Conservation (phyloP, 495 filamentous ascomycete species). For the Clohesyomyces aquaticus region DNA sequence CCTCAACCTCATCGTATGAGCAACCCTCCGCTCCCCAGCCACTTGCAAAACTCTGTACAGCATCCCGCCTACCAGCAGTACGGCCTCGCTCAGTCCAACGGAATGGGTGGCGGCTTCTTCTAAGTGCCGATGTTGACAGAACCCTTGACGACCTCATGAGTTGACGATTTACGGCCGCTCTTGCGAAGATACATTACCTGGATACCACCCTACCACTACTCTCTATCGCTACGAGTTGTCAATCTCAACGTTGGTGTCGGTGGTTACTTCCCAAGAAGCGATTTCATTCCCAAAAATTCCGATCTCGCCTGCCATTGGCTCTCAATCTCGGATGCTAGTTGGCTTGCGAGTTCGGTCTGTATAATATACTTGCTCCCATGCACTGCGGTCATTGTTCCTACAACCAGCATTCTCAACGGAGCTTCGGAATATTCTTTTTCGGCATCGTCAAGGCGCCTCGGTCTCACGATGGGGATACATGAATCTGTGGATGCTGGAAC, state of each 20-base stretch:
- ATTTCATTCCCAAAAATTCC: slow-evolving; percentile 22
- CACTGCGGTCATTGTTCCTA: slow-evolving; percentile 11
- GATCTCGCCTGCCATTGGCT: slow-evolving; percentile 13
- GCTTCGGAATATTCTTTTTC: slow-evolving; percentile 27
- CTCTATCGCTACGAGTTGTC: slow-evolving; percentile 29
- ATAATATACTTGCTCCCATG: slow-evolving; percentile 29
- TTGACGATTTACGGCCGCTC: slow-evolving; percentile 35
- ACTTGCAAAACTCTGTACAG: slow-evolving; percentile 42
- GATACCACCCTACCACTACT: slow-evolving; percentile 17
- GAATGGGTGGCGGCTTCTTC: slow-evolving; percentile 33
- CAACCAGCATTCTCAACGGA: slow-evolving; percentile 24
- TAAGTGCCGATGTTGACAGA: slow-evolving; percentile 10
- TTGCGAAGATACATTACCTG: slow-evolving; percentile 26
- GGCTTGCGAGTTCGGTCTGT: slow-evolving; percentile 19
- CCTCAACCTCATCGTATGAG: slow-evolving; percentile 41
- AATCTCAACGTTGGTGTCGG: slow-evolving; percentile 27
- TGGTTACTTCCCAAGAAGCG: slow-evolving; percentile 19
- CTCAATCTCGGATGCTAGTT: slow-evolving; percentile 15
- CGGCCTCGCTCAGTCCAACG: slow-evolving; percentile 25
- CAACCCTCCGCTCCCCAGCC: slow-evolving; percentile 40
- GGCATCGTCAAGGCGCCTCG: slow-evolving; percentile 30
- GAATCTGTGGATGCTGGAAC: background rate
- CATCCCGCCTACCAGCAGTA: slow-evolving; percentile 30
- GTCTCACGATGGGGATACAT: slow-evolving; percentile 6
- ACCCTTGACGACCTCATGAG: slow-evolving; percentile 30